Conservation (phyloP, 2,329 filamentous ascomycete genomes). For the Beauveria bassiana region DNA sequence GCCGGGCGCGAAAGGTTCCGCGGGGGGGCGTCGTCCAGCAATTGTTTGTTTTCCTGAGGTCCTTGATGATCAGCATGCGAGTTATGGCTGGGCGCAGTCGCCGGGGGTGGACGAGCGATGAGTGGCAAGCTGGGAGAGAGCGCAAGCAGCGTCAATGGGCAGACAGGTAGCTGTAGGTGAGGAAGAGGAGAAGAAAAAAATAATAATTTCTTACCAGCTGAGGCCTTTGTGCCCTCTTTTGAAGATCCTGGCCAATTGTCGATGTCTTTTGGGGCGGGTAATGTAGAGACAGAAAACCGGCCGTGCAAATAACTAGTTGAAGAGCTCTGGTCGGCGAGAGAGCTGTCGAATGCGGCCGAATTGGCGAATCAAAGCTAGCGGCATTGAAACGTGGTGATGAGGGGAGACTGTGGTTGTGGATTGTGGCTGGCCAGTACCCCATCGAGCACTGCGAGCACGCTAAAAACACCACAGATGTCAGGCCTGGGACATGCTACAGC, state of each 20-base stretch:
- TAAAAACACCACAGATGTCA: not conserved
- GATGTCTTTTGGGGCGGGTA: not conserved
- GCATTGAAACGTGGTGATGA: slow-evolving; percentile 18
- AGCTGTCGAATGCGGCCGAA: not conserved
- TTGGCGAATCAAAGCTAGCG: slow-evolving; percentile 20
- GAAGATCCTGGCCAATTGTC: not conserved
- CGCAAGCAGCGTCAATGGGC: not conserved
- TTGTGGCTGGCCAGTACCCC: not conserved
- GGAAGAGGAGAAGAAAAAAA: not conserved
- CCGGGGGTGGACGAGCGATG: not conserved
- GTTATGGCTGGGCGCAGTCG: not conserved
- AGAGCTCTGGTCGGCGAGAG: not conserved
- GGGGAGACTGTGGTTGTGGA: not conserved
- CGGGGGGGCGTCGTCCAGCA: slow-evolving; percentile 32
- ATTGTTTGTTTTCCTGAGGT: slow-evolving; percentile 36
- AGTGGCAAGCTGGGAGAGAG: not conserved
- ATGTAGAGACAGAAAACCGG: slow-evolving; percentile 3
- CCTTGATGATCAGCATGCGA: slow-evolving; percentile 46
- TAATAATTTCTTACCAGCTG: not conserved
- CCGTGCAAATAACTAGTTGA: not conserved
- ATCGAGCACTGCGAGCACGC: not conserved
- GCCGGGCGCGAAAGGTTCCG: slow-evolving; percentile 30
- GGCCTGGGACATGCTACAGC: not conserved
- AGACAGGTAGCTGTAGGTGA: not conserved
- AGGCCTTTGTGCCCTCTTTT: not conserved